Evolutionary conservation across 441 rosid species (phyloP).

Genomic region (Mallotus japonicus): DNA sequence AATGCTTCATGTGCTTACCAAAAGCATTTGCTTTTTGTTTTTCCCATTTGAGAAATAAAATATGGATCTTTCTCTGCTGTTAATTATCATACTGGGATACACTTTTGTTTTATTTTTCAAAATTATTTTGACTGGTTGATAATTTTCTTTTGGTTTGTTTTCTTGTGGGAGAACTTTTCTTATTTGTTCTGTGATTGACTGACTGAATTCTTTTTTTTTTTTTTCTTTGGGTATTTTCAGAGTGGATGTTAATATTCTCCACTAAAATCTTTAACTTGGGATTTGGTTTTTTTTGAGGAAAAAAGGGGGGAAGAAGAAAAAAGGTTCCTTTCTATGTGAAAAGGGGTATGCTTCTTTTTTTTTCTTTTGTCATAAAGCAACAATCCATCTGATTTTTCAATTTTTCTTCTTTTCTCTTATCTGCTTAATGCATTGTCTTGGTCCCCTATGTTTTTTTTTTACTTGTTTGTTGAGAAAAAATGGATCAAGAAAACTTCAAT

Average conservation of each 20-base stretch:
- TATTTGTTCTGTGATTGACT: constrained; percentile 17
- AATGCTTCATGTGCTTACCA: constrained; percentile 1
- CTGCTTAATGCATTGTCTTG: constrained; percentile 1
- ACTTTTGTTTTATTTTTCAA: neutral
- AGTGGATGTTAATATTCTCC: constrained; percentile 14
- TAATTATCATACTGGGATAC: constrained; percentile 1
- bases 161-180: constrained; percentile 9
- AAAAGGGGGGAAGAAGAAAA: neutral
- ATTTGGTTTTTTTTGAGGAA: constrained; percentile 12
- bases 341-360: constrained; percentile 19
- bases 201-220: neutral
- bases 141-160: constrained; percentile 3
- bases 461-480: constrained; percentile 28
- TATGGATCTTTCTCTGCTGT: neutral
- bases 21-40: constrained; percentile 5
- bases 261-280: constrained; percentile 21
- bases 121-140: neutral
- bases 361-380: constrained; percentile 5
- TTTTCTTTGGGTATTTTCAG: constrained; percentile 4
- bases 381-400: neutral
- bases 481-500: neutral
- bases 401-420: neutral
- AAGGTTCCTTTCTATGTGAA: constrained; percentile 27
- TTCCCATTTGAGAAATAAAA: constrained; percentile 1
- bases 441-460: constrained; percentile 16